These are phyloP conservation scores for Metschnikowia anglica DNA, from an alignment of 805 yeast species.

Conservation along the genomic window DNA sequence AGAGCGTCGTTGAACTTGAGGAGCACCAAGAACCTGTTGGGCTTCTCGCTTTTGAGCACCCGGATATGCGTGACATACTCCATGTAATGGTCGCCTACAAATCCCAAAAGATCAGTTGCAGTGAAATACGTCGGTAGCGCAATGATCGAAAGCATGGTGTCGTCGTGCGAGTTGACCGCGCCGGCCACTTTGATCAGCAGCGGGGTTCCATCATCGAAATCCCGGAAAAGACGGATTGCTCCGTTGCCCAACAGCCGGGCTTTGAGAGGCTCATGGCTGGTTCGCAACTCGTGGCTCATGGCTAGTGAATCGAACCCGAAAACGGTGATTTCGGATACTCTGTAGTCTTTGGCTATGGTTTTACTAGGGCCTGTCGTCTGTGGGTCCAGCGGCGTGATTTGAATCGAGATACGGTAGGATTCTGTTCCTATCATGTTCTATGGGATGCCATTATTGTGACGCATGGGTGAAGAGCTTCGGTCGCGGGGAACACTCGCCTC, in stretches of 20 bases:
- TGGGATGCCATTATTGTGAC: neutral
- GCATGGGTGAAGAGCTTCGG: neutral
- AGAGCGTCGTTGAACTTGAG: constrained; percentile 64
- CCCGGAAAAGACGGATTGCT: constrained; percentile 63
- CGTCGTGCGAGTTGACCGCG: constrained; percentile 42
- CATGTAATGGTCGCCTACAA: constrained; percentile 63
- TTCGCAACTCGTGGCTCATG: constrained; percentile 3
- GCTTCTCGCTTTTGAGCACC: constrained; percentile 61
- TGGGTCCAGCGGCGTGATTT: constrained; percentile 16
- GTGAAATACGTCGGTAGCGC: constrained; percentile 88
- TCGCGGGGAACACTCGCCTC: constrained; percentile 1
- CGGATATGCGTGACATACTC: constrained; percentile 67
- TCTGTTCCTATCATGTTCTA: constrained; percentile 42
- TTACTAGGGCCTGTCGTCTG: too few species aligned
- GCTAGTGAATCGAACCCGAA: constrained; percentile 14
- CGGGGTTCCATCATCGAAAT: constrained; percentile 37
- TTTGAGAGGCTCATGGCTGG: constrained; percentile 46
- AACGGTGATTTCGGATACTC: constrained; percentile 32
- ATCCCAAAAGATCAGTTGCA: constrained; percentile 79
- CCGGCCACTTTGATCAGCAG: constrained; percentile 6
- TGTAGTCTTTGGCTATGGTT: constrained; percentile 28
- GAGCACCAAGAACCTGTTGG: constrained; percentile 72
- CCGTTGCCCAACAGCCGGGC: constrained; percentile 75
- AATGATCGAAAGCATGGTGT: constrained; percentile 72
- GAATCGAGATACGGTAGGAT: constrained; percentile 37